Percentiles rank a stretch among this genome's conserved stretches.
phyloP scores from a whole-genome alignment of 305 asterid species.

The Euphrasia arctica region DNA sequence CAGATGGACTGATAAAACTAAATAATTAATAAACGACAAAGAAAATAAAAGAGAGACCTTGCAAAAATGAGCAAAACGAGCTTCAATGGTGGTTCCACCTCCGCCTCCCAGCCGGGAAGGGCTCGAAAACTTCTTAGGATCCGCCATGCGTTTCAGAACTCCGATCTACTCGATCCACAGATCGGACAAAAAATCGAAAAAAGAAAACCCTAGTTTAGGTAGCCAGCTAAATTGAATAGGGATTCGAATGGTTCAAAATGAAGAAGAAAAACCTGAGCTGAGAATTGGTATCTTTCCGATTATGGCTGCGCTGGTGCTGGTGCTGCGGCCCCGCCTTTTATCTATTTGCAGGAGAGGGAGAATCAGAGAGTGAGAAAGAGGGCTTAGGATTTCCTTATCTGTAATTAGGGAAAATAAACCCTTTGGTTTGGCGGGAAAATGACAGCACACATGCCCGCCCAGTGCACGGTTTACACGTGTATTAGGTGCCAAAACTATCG shows the following conservation, averaged over 20 bases:
- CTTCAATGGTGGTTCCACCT: constrained; percentile 43
- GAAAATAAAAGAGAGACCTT: constrained; percentile 45
- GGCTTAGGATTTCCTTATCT: constrained; percentile 22
- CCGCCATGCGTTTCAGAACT: constrained; percentile 51
- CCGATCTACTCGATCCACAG: constrained; percentile 35
- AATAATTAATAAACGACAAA: too few species aligned
- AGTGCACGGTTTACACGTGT: constrained; percentile 30
- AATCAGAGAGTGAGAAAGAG: constrained; percentile 23
- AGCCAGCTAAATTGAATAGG: constrained; percentile 8
- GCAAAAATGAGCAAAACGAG: constrained; percentile 68
- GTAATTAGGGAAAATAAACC: constrained; percentile 31
- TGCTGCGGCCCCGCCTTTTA: constrained; percentile 26
- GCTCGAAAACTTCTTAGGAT: constrained; percentile 35
- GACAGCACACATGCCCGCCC: constrained; percentile 38
- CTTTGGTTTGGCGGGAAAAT: constrained; percentile 55
- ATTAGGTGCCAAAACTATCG: not conserved
- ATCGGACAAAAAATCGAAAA: constrained; percentile 13
- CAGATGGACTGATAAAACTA: constrained; percentile 13
- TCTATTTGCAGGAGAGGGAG: constrained; percentile 31
- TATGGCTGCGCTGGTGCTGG: not conserved
- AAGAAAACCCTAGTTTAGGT: constrained; percentile 33
- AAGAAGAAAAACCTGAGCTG: not conserved
- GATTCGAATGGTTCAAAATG: not conserved
- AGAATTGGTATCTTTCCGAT: not conserved
- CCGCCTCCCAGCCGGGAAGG: constrained; percentile 38